Evolutionary conservation across 805 yeast genomes (phyloP), one percentile per base, ranked within the genome.

Genomic region (Grigorovia yakushimaensis): DNA sequence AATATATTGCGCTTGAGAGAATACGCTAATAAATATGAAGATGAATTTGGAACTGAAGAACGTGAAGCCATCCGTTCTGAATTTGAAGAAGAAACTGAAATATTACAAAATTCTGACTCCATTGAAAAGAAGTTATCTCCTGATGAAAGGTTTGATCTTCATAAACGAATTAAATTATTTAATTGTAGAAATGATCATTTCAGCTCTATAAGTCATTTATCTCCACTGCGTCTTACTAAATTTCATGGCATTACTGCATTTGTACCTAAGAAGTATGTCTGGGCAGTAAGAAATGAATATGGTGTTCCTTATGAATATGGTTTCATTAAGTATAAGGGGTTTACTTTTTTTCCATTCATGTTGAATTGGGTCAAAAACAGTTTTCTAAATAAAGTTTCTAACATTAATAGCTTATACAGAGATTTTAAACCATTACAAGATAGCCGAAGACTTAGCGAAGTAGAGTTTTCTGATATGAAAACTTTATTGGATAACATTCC

Each of bases 121-220:
- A 54, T 55, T 4, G 52, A 52, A 41, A 54, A 54, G 13, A 52
- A 54, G 13, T 47, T 59, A 33, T 53, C 61, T 4, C 55, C 55
- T 6, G 53, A 51, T 11, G 55, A 77, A 61, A 60, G 72, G 50
- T 67, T 56, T 54, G 56, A 56, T 15, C 49, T 67, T 18, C 67
- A 68, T 49, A 52, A 58, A 22, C 57, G 58, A 33, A 44, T 67
- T 18, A 50, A 60, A 11, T 41, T 73, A 3, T 76, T 73, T 56
- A 72, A 74, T 44, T 82, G 89, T 58, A 69, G 83, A 50, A 81
- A 82, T 60, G 67, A 71, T 44, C 91, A 84, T 61, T 78, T 78
- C 54, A 69, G 70, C 46, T 55, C 66, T 0, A 57, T 71, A 42
- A 64, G 70, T 0, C 79, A 78, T 53, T 49, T 83, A 15, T 68